Evolutionary conservation across 192 early-diverging fungal species (phyloP), one percentile per base, ranked within the genome.

Genomic region (Umbelopsis ramanniana): DNA sequence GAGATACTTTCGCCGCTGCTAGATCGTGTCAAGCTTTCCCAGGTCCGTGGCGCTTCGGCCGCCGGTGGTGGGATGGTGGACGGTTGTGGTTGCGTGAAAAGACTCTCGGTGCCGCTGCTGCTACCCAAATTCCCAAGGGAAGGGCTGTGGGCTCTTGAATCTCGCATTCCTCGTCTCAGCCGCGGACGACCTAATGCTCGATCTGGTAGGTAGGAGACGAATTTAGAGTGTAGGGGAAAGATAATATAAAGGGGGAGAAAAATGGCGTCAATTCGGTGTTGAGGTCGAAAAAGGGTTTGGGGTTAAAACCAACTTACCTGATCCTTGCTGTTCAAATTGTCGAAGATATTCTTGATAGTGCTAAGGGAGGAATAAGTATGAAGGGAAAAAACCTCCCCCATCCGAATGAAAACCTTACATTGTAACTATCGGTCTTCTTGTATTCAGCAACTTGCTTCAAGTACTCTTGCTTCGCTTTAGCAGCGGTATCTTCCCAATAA

Each of bases 401-500:
- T n/a, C n/a, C n/a, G n/a, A n/a, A n/a, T n/a, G n/a, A n/a, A n/a
- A n/a, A n/a, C n/a, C n/a, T n/a, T 57, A 63, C 57, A 22, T 63
- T 26, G 35, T 63, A 63, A 37, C 33, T 37, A 19, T 29, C 57
- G 26, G 57, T 63, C 14, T 63, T 63, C 33, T 63, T 63, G 33
- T 63, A 63, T 63, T 63, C 57, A 37, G 57, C 33, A 15, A 37
- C 57, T 63, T 37, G 57, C 33, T 63, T 63, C 17, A 37, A 14
- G 46, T 80, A 80, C 38, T 80, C 60, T 66, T 72, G 68, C 52
- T 80, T 80, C 7, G 54, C 74, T n/a, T 60, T 52, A 3, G 78
- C 69, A 17, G 78, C 78, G 4, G 70, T 52, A 38, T 43, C 46
- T 52, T 80, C 78, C n/a, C 70, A 70, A 2, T 35, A 40, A 26